Percentiles rank a stretch among this genome's conserved stretches.
Evolutionary conservation across 257 asterid species (phyloP).

Genomic region (Solanum tarijense): DNA sequence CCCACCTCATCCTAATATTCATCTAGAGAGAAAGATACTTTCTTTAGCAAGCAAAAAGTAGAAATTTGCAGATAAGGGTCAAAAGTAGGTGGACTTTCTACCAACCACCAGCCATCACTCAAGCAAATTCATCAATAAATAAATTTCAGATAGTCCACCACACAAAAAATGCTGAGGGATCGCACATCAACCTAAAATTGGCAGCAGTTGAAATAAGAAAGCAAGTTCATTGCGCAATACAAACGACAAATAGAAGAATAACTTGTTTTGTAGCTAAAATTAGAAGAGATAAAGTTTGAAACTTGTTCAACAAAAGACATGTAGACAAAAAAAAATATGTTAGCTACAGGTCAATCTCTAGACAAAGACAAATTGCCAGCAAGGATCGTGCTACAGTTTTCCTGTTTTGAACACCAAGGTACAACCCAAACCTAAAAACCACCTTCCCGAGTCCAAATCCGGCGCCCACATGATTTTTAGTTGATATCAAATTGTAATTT

Average conservation of each 20-base stretch:
- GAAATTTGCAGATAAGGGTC: not conserved
- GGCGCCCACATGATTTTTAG: not conserved
- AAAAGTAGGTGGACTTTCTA: not conserved
- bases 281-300: not conserved
- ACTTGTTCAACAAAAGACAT: not conserved
- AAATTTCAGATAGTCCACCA: not conserved
- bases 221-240: not conserved
- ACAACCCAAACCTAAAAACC: not conserved
- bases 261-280: not conserved
- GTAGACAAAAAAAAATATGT: not conserved
- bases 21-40: not conserved
- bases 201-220: not conserved
- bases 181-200: not conserved
- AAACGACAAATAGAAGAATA: not conserved
- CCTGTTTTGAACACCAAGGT: not conserved
- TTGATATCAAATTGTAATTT: not conserved
- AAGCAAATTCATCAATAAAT: not conserved
- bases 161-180: not conserved
- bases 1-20: not conserved
- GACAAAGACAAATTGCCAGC: not conserved
- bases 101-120: not conserved
- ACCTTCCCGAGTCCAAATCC: not conserved
- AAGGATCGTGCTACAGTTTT: not conserved
- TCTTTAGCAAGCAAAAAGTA: not conserved
- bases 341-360: not conserved